A percentile compares a stretch with the other conserved stretches of the same genome.
Conservation (phyloP, 2,329 filamentous ascomycete genomes). For the Exutisphaerella laricina region DNA sequence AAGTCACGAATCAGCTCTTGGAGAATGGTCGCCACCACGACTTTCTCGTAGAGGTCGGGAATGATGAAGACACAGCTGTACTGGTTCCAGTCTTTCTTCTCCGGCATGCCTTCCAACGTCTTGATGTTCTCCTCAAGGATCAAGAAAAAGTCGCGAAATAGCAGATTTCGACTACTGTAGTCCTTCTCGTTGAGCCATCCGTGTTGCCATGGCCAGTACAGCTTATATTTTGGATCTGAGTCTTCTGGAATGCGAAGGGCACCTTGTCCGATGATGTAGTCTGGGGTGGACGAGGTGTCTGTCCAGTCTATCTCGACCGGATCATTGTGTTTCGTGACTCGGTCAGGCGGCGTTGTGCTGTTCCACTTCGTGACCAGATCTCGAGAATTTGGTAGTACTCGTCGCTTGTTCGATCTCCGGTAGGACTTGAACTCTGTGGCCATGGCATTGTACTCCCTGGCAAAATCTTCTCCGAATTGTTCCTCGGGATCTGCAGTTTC, state of each 20-base stretch:
- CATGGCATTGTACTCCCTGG: conserved; percentile 69
- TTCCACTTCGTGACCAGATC: conserved; percentile 96
- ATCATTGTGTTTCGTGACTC: conserved; percentile 92
- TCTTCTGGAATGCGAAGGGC: conserved; percentile 84
- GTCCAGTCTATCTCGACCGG: conserved; percentile 94
- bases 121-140: conserved; percentile 82
- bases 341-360: conserved; percentile 71
- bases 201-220: conserved; percentile 85
- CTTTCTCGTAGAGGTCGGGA: conserved; percentile 92
- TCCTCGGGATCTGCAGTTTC: conserved; percentile 65
- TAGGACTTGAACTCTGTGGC: conserved; percentile 79
- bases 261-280: conserved; percentile 74
- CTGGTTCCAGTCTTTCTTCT: conserved; percentile 75
- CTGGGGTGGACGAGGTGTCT: conserved; percentile 65
- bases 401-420: conserved; percentile 89
- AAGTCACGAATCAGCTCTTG: conserved; percentile 85
- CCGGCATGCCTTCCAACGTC: conserved; percentile 71
- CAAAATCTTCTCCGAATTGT: conserved; percentile 78
- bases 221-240: conserved; percentile 80
- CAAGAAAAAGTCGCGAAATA: conserved; percentile 81
- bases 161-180: conserved; percentile 70
- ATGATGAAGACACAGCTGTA: conserved; percentile 98
- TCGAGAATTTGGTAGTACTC: conserved; percentile 94
- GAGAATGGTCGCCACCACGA: conserved; percentile 77
- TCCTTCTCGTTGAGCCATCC: conserved; percentile 89